Percentiles rank a stretch among this genome's conserved stretches.
Evolutionary conservation across 2,329 filamentous ascomycete species (phyloP).

Genomic region (Periconia digitata): DNA sequence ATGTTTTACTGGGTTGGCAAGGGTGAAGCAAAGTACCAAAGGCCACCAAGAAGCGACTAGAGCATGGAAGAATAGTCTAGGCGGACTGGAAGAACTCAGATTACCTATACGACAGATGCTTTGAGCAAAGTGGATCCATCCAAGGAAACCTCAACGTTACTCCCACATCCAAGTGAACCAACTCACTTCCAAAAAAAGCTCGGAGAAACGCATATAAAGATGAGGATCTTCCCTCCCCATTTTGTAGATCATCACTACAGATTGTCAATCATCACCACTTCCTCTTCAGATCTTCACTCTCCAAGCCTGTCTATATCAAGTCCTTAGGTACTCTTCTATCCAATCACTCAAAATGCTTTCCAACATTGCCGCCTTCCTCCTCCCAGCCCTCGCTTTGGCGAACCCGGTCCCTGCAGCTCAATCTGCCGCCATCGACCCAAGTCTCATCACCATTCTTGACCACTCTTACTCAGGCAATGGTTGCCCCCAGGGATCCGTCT

Average conservation of each 20-base stretch:
- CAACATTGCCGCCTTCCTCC: conserved; percentile 29
- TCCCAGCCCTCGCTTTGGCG: conserved; percentile 32
- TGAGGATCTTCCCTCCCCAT: conserved; percentile 7
- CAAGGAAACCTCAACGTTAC: too few relatives aligned
- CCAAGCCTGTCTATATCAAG: not conserved
- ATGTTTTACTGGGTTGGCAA: conserved; percentile 16
- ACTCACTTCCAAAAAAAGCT: conserved; percentile 3
- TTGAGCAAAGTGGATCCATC: not conserved
- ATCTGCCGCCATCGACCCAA: conserved; percentile 17
- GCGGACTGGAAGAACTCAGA: not conserved
- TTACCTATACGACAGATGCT: not conserved
- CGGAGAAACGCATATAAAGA: conserved; percentile 28
- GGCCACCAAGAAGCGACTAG: not conserved
- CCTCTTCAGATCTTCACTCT: conserved; percentile 5
- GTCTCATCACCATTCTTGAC: conserved; percentile 32
- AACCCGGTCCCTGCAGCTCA: conserved; percentile 29
- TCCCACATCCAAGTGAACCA: too few relatives aligned
- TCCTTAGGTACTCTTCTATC: not conserved
- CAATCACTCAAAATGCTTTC: conserved; percentile 28
- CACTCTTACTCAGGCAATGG: conserved; percentile 37
- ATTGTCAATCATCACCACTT: conserved; percentile 23
- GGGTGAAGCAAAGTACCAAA: not conserved
- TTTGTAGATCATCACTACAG: conserved; percentile 24
- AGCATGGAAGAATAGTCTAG: not conserved
- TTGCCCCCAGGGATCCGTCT: conserved; percentile 38